These are phyloP conservation scores for Erythrophleum ivorense DNA, from an alignment of 331 rosid species.

Conservation along the genomic window DNA sequence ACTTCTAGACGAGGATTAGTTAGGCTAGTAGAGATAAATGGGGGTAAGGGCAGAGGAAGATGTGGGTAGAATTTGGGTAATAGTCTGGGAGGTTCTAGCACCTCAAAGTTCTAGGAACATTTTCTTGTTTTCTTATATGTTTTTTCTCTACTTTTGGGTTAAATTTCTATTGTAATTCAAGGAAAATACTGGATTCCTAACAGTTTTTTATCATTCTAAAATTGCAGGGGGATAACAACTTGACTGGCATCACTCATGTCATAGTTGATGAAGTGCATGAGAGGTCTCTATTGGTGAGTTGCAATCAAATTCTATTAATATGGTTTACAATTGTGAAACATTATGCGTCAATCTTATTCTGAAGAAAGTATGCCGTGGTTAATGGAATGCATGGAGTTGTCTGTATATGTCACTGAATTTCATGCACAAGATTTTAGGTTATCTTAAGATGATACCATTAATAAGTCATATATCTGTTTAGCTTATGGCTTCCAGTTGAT, in stretches of 20 bases:
- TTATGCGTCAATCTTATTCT: slow-evolving; percentile 13
- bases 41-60: too few relatives aligned
- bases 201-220: slow-evolving; percentile 29
- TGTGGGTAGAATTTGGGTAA: too few relatives aligned
- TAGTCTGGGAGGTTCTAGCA: too few relatives aligned
- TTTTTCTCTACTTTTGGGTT: neutral
- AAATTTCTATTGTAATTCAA: neutral
- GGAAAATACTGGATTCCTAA: neutral
- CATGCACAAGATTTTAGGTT: neutral
- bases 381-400: slow-evolving; percentile 34
- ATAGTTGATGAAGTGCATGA: slow-evolving; percentile 99
- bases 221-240: slow-evolving; percentile 80
- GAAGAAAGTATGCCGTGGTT: slow-evolving; percentile 26
- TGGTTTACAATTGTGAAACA: slow-evolving; percentile 24
- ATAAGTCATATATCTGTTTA: neutral
- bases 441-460: neutral
- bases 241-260: slow-evolving; percentile 83
- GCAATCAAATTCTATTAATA: slow-evolving; percentile 19
- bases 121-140: neutral
- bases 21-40: too few relatives aligned
- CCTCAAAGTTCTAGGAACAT: neutral
- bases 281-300: slow-evolving; percentile 91
- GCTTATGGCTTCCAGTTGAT: neutral
- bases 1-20: too few relatives aligned
- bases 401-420: slow-evolving; percentile 8